phyloP scores from a whole-genome alignment of 768 basidiomycete genomes.

The Xerocomellus amylosporus region DNA sequence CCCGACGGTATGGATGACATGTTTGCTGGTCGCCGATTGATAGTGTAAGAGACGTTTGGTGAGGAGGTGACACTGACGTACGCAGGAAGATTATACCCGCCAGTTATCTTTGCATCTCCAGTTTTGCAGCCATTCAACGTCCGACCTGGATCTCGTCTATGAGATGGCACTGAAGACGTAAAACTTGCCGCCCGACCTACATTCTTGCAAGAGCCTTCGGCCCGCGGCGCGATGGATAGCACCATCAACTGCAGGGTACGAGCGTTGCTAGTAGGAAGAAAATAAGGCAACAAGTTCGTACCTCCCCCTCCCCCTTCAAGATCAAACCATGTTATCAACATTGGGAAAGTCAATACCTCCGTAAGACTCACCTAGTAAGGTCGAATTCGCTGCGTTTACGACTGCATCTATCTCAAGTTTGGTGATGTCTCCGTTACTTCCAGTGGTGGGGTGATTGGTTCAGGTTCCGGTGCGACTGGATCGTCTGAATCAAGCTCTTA shows the following conservation, averaged over 20 bases:
- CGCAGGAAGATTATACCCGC: conserved; percentile 75
- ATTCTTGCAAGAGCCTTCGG: conserved; percentile 61
- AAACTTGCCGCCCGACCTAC: conserved; percentile 37
- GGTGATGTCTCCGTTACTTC: conserved; percentile 80
- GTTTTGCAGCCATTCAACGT: conserved; percentile 64
- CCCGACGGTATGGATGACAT: conserved; percentile 81
- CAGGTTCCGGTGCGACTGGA: background rate
- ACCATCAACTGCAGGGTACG: conserved; percentile 59
- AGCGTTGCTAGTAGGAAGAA: background rate
- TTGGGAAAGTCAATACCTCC: background rate
- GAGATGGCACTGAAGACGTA: background rate
- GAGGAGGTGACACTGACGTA: conserved; percentile 36
- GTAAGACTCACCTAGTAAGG: conserved; percentile 55
- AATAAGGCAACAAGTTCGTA: conserved; percentile 29
- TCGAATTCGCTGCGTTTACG: conserved; percentile 80
- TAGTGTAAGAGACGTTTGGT: background rate
- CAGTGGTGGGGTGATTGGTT: background rate
- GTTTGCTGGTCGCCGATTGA: conserved; percentile 41
- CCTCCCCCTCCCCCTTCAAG: conserved; percentile 75
- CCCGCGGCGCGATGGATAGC: conserved; percentile 81
- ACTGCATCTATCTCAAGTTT: conserved; percentile 65
- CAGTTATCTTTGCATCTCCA: conserved; percentile 77
- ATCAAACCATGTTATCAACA: background rate
- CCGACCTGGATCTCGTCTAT: conserved; percentile 56
- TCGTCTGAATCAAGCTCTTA: conserved; percentile 6